Evolutionary conservation across 148 eudicot genomes (phyloP).

Genomic region (Dianthus caryophyllus): DNA sequence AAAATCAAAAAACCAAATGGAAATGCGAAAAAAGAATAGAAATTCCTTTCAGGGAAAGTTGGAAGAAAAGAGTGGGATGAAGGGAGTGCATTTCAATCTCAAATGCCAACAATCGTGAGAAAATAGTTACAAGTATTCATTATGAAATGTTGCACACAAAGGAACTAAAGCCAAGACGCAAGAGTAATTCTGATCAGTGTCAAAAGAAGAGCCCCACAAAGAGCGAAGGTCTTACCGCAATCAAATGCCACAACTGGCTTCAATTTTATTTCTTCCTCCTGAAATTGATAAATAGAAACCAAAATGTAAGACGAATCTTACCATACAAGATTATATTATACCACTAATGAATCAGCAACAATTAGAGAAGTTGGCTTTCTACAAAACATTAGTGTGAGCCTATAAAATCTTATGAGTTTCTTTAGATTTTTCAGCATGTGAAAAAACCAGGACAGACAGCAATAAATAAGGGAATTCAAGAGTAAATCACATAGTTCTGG

Average conservation of each 20-base stretch:
- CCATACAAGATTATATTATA: neutral
- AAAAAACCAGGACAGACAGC: neutral
- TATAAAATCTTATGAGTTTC: neutral
- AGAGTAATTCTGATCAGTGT: neutral
- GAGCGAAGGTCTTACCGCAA: conserved; percentile 47
- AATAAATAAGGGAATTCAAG: neutral
- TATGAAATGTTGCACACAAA: neutral
- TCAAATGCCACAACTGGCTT: conserved; percentile 97
- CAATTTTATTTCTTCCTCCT: conserved; percentile 83
- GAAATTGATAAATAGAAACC: neutral
- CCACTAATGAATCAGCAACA: conserved; percentile 1
- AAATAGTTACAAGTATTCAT: too few species aligned
- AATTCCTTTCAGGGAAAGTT: too few species aligned
- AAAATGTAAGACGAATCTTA: too few species aligned
- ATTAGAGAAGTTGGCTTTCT: neutral
- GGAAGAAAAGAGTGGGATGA: too few species aligned
- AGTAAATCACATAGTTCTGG: neutral
- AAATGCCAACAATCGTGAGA: too few species aligned
- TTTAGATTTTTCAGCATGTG: neutral
- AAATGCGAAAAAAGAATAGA: too few species aligned
- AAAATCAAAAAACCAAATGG: too few species aligned
- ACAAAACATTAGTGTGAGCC: neutral
- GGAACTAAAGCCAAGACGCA: neutral
- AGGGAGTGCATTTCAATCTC: too few species aligned
- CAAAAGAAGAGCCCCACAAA: neutral